phyloP scores from a whole-genome alignment of 2,329 filamentous ascomycete genomes.

The Cadophora luteo-olivacea region DNA sequence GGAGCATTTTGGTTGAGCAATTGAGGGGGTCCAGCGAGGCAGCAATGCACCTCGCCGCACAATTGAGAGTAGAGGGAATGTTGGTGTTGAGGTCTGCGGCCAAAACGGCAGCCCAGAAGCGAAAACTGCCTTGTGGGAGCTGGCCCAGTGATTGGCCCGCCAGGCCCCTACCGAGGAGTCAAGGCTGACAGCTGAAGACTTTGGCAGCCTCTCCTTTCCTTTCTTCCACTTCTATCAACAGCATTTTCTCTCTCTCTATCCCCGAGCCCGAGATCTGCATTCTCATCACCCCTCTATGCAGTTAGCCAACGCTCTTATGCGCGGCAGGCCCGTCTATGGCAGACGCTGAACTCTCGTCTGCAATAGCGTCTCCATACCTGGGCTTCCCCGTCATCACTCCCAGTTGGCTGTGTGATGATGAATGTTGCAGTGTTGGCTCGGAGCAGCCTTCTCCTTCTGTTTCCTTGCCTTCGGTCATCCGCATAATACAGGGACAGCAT shows the following conservation, averaged over 20 bases:
- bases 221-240: not conserved
- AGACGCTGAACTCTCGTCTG: not conserved
- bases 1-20: slow-evolving; percentile 16
- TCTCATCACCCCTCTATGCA: not conserved
- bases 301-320: not conserved
- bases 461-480: slow-evolving; percentile 14
- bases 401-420: not conserved
- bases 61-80: slow-evolving; percentile 4
- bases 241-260: not conserved
- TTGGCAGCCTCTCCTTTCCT: not conserved
- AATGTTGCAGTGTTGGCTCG: not conserved
- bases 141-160: slow-evolving; percentile 13
- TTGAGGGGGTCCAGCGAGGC: slow-evolving; percentile 6
- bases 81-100: slow-evolving; percentile 17
- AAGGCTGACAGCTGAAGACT: slow-evolving; percentile 23
- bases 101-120: slow-evolving; percentile 8
- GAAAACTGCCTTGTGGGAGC: slow-evolving; percentile 24
- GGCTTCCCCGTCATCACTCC: not conserved
- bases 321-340: slow-evolving; percentile 1
- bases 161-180: not conserved
- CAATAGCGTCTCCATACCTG: not conserved
- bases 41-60: slow-evolving; percentile 30
- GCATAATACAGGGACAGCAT: slow-evolving; percentile 12
- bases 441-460: slow-evolving; percentile 13
- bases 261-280: not conserved